Evolutionary conservation across 176 grass and related monocot species (phyloP), one percentile per base, ranked within the genome.

Genomic region (Cenchrus fungigraminus): DNA sequence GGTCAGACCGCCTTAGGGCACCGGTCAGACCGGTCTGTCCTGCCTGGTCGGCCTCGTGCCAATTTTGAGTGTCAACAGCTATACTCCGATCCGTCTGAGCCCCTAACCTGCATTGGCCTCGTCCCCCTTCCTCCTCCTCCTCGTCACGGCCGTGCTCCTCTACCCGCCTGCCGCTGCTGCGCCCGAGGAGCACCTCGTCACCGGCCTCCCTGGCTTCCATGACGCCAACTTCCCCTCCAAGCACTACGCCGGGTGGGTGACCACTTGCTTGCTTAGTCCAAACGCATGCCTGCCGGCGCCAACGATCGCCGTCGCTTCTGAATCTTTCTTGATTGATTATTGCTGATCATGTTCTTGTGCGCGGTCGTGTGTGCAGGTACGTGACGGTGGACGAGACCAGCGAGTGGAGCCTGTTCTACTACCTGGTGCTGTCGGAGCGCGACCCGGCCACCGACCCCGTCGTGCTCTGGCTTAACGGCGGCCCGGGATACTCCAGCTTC

Each of bases 401-500:
- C 68, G 85, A 69, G 45, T 90, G 73, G 77, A 92, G 85, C 68
- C 89, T 98, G 1, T 98, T 92, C 87, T 98, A 98, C 82, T 94
- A 98, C 89, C 89, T 98, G 0, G 93, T 89, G 49, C 65, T 80
- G 11, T 95, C 96, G 20, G 96, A 93, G 79, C 76, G 85, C 32
- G 87, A 83, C 78, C 91, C 96, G 8, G 56, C 87, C 6, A 20
- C 40, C 68, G 96, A 98, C 83, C 96, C 91, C 15, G 85, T 98
- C 44, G 96, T 98, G n/a, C 70, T 95, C 61, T 95, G 93, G 96
- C 84, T 98, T 57, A 98, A 95, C 83, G 96, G 93, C 13, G 93
- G 96, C 2, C 96, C 96, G 0, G 96, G 96, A 11, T 95, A 89
- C 85, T 98, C 96, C 43, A 95, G 96, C 71, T 95, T 98, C 63